phyloP scores from a whole-genome alignment of 2,329 filamentous ascomycete species.

The Pseudonectria buxi region DNA sequence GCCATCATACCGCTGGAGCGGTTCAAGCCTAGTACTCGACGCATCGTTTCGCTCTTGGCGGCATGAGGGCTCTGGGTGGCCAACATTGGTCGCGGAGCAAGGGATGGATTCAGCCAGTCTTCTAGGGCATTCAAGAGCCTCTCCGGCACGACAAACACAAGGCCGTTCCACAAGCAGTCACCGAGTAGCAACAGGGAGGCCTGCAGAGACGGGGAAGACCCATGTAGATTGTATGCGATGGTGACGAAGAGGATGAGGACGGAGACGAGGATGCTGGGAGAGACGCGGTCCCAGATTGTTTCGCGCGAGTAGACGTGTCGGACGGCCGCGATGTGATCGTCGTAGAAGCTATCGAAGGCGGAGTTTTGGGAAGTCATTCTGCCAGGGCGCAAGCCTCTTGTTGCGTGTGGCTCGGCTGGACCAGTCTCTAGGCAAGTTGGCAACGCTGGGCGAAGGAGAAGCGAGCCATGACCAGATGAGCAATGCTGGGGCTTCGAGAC shows the following conservation, averaged over 20 bases:
- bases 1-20: slow-evolving; percentile 45
- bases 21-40: slow-evolving; percentile 55
- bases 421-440: slow-evolving; percentile 19
- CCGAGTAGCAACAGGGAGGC: slow-evolving; percentile 20
- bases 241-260: slow-evolving; percentile 26
- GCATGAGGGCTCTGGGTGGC: slow-evolving; percentile 38
- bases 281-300: slow-evolving; percentile 25
- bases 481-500: slow-evolving; percentile 2
- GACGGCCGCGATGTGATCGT: slow-evolving; percentile 28
- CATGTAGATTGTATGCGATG: slow-evolving; percentile 28
- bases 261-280: slow-evolving; percentile 29
- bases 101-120: slow-evolving; percentile 44
- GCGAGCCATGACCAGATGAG: slow-evolving; percentile 19
- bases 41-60: slow-evolving; percentile 59
- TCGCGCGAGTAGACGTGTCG: slow-evolving; percentile 24
- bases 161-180: slow-evolving; percentile 52
- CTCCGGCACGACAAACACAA: slow-evolving; percentile 52
- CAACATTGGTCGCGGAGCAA: slow-evolving; percentile 33
- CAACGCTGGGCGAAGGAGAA: slow-evolving; percentile 14
- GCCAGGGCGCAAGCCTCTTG: slow-evolving; percentile 12
- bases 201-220: slow-evolving; percentile 25
- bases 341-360: slow-evolving; percentile 29
- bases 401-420: slow-evolving; percentile 14
- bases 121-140: slow-evolving; percentile 52
- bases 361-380: slow-evolving; percentile 30